Evolutionary conservation across 805 yeast genomes (phyloP).

Genomic region (Yamadazyma philogaea): DNA sequence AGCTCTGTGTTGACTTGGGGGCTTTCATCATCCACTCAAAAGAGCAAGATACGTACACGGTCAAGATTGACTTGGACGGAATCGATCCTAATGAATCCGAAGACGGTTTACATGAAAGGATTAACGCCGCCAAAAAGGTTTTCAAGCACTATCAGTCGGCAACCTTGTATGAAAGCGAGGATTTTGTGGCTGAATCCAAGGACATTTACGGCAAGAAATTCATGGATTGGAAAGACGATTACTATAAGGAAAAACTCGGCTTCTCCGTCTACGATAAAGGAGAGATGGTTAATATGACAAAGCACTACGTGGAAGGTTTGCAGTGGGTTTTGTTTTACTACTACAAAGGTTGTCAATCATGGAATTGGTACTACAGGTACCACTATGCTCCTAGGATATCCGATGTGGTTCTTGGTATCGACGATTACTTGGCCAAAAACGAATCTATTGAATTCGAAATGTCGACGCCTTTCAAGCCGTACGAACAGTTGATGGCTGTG

Average conservation of each 20-base stretch:
- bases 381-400: slow-evolving; percentile 95
- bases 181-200: slow-evolving; percentile 45
- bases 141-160: slow-evolving; percentile 67
- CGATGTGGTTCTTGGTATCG: slow-evolving; percentile 72
- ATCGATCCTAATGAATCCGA: slow-evolving; percentile 63
- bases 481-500: slow-evolving; percentile 96
- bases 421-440: slow-evolving; percentile 39
- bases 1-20: slow-evolving; percentile 64
- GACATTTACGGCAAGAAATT: slow-evolving; percentile 72
- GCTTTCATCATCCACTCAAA: slow-evolving; percentile 63
- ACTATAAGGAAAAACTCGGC: slow-evolving; percentile 76
- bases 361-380: slow-evolving; percentile 92
- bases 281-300: slow-evolving; percentile 58
- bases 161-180: slow-evolving; percentile 58
- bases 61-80: slow-evolving; percentile 71
- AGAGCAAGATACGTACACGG: slow-evolving; percentile 52
- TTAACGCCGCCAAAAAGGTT: slow-evolving; percentile 47
- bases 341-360: slow-evolving; percentile 85
- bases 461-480: slow-evolving; percentile 84
- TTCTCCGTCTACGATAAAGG: slow-evolving; percentile 63
- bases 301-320: slow-evolving; percentile 86
- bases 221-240: slow-evolving; percentile 77
- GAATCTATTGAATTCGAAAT: slow-evolving; percentile 48
- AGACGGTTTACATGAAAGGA: slow-evolving; percentile 59
- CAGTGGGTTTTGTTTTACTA: slow-evolving; percentile 96